Base-by-base conservation (phyloP, 1,139 yeast genomes). In the Meyerozyma guilliermondii region DNA sequence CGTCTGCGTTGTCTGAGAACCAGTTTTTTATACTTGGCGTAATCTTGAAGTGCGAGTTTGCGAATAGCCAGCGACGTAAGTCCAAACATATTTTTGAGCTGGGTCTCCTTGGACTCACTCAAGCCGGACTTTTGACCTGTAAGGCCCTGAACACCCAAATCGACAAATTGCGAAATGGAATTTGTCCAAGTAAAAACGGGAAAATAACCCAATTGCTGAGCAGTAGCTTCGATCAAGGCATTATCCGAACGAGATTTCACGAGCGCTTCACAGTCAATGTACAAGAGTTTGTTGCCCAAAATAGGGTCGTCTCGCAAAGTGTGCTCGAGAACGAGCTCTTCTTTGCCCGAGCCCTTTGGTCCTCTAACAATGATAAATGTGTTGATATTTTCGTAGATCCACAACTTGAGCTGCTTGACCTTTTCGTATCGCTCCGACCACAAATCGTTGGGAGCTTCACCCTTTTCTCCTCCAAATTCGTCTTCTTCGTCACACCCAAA, bases 111-210 rank as follows among this genome's bases (percentile, higher is more conserved):
- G 1, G 88, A 71, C 59, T 92, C 98, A 26, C 95, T 80, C 43
- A 92, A 71, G 0, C 98, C 98, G 1, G 96, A 84, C 56, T 88
- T 88, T 60, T 89, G 97, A 0, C 98, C 98, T 1, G 96, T 89
- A 38, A 92, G 60, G 43, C 97, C 92, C 59, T 88, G 96, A 13
- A 87, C 86, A 43, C 83, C 89, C 52, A 94, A 74, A 62, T 92
- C 98, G 42, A 88, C 67, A 47, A 89, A 83, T 47, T 81, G 80
- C 0, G 96, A 80, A 20, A 91, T 67, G 5, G 87, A 78, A 58
- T 87, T 88, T 49, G 91, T 68, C 96, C 98, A 92, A 9, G 96
- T 87, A 60, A 92, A 92, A 3, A 88, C 83, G 0, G 98, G 98
- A 68, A 79, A 87, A 61, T 92, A 92, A 0, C 98, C 98, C 30